A percentile compares a stretch with the other conserved stretches of the same genome.
Conservation (phyloP, 2,329 filamentous ascomycete genomes). For the Emmonsiellopsis sp. region DNA sequence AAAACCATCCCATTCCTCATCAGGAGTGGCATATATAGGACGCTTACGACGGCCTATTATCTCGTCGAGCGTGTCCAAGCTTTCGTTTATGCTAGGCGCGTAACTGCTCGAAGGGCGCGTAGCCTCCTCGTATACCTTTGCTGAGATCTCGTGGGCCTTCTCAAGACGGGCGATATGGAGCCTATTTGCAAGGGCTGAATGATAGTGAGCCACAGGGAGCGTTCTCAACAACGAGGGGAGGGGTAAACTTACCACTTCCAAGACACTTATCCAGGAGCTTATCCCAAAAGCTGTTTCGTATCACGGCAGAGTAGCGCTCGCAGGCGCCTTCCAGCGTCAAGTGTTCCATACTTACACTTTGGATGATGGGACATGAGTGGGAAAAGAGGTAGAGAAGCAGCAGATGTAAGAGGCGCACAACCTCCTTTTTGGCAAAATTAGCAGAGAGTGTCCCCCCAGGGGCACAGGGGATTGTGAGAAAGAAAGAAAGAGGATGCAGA, state of each 20-base stretch:
- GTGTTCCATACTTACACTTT: background rate
- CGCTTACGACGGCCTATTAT: background rate
- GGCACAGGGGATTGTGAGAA: background rate
- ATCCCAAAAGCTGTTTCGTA: background rate
- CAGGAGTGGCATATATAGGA: background rate
- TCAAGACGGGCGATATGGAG: background rate
- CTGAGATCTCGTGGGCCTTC: background rate
- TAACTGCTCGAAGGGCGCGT: background rate
- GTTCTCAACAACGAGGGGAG: background rate
- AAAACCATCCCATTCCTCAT: background rate
- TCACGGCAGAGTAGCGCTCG: background rate
- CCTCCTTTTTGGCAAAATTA: background rate
- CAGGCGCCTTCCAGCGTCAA: background rate
- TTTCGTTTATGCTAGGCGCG: background rate
- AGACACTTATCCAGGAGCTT: slow-evolving; percentile 1
- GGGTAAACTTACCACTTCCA: background rate
- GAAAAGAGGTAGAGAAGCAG: background rate
- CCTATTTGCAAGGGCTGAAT: background rate
- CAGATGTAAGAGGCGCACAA: background rate
- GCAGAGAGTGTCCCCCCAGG: background rate
- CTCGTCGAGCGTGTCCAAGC: background rate
- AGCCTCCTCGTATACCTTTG: background rate
- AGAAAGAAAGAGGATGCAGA: background rate
- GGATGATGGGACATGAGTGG: background rate
- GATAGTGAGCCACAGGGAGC: background rate